Percentiles rank a stretch among this genome's conserved stretches.
Conservation (phyloP, 768 basidiomycete genomes). For the Royoungia palumana region DNA sequence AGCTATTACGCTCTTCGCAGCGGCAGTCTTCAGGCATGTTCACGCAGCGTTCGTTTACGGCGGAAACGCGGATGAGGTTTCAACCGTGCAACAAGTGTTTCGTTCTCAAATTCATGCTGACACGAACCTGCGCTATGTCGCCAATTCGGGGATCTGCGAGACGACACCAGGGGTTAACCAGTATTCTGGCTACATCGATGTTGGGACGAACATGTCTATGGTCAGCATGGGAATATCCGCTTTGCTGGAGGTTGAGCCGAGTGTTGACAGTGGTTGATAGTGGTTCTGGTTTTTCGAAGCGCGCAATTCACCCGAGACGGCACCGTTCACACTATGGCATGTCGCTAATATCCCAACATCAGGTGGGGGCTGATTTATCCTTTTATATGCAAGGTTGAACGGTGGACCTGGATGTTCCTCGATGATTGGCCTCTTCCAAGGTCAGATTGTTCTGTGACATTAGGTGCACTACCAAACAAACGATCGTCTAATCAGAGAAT, state of each 20-base stretch:
- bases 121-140: constrained; percentile 44
- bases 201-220: constrained; percentile 58
- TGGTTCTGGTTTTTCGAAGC: constrained; percentile 79
- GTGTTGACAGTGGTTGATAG: constrained; percentile 29
- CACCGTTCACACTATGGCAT: constrained; percentile 63
- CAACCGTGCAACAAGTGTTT: not conserved
- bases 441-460: constrained; percentile 20
- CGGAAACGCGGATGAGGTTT: too few relatives aligned
- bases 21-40: too few relatives aligned
- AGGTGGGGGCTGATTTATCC: not conserved
- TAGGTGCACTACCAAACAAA: not conserved
- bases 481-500: constrained; percentile 40
- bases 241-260: not conserved
- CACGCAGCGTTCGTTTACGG: too few relatives aligned
- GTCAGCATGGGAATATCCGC: constrained; percentile 27
- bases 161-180: constrained; percentile 59
- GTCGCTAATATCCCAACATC: not conserved
- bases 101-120: constrained; percentile 20
- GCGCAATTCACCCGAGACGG: constrained; percentile 53
- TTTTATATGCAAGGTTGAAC: constrained; percentile 40
- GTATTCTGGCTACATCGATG: constrained; percentile 59
- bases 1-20: too few relatives aligned
- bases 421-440: constrained; percentile 67
- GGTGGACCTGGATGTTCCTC: constrained; percentile 63
- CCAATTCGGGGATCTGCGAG: constrained; percentile 62